Evolutionary conservation across 352 stramenopile genomes (phyloP).

Genomic region (Globisporangium recalcitrans): DNA sequence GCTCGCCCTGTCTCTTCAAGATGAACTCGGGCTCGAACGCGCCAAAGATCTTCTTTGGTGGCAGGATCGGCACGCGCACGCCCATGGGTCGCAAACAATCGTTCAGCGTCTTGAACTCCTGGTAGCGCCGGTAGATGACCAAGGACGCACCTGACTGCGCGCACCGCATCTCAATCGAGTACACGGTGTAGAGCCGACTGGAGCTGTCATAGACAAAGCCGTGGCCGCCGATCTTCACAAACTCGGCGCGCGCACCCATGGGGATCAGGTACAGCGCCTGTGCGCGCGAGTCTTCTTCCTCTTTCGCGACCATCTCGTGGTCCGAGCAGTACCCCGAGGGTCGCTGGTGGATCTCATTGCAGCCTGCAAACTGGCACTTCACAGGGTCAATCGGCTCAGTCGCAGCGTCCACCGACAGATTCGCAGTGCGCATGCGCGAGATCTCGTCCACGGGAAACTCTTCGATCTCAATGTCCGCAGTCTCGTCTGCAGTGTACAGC

Average conservation of each 20-base stretch:
- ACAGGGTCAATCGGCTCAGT: conserved; percentile 18
- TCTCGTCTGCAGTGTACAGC: conserved; percentile 76
- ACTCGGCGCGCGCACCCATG: conserved; percentile 52
- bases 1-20: conserved; percentile 57
- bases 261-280: conserved; percentile 81
- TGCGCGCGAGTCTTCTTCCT: conserved; percentile 75
- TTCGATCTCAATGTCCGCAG: conserved; percentile 76
- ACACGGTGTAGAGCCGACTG: conserved; percentile 77
- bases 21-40: conserved; percentile 83
- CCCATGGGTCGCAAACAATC: conserved; percentile 55
- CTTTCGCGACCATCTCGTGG: conserved; percentile 76
- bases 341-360: conserved; percentile 56
- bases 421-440: conserved; percentile 40
- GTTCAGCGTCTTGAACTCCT: conserved; percentile 80
- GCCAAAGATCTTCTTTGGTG: conserved; percentile 80
- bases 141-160: conserved; percentile 65
- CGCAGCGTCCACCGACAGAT: conserved; percentile 33
- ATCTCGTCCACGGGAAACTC: conserved; percentile 28
- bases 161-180: conserved; percentile 75
- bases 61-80: conserved; percentile 64
- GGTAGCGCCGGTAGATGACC: conserved; percentile 81
- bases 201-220: conserved; percentile 71
- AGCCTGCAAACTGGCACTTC: conserved; percentile 48
- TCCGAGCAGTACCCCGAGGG: conserved; percentile 65
- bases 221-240: conserved; percentile 73